Evolutionary conservation across 768 basidiomycete species (phyloP), one percentile per base, ranked within the genome.

Genomic region (Lactarius evosmus): DNA sequence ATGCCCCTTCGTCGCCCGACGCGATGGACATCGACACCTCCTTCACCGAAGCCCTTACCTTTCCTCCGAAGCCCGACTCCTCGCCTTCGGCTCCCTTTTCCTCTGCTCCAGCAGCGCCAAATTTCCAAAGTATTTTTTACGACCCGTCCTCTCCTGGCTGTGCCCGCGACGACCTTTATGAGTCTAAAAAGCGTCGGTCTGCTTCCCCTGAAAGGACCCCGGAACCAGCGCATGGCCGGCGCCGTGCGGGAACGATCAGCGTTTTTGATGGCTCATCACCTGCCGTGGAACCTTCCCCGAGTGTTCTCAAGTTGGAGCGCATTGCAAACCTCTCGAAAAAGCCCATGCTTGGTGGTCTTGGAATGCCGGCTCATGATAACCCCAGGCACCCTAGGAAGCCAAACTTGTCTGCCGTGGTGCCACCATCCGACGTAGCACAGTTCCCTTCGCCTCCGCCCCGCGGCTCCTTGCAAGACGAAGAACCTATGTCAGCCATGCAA

Each of bases 21-120:
- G 87, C 85, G 33, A 93, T 93, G 91, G 91, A 93, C 67, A 81
- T 93, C 38, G 91, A 93, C 71, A 80, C 82, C 19, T 73, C 74
- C 14, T 71, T 70, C 77, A 44, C 25, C 19, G 46, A 64, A 68
- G 55, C 70, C 66, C 72, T 76, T 70, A 62, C 73, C 58, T 70
- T 73, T 67, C 66, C 56, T 44, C 58, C 65, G 12, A 61, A 60
- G 27, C 36, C 40, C 11, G 66, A 66, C 38, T 7, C 17, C 2
- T 32, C 59, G 27, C 59, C 77, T 66, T 64, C 74, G 11, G 56
- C 36, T 2, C 70, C 70, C 22, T 66, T 72, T 53, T 71, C 70
- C 30, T 70, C 69, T 44, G 70, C 68, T 14, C 69, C 71, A 12
- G 69, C 70, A 4, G 67, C 66, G 46, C 67, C 64, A 19, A 70